Base-by-base conservation (phyloP, 1,139 yeast species). In the Petasospora rhodanensis region DNA sequence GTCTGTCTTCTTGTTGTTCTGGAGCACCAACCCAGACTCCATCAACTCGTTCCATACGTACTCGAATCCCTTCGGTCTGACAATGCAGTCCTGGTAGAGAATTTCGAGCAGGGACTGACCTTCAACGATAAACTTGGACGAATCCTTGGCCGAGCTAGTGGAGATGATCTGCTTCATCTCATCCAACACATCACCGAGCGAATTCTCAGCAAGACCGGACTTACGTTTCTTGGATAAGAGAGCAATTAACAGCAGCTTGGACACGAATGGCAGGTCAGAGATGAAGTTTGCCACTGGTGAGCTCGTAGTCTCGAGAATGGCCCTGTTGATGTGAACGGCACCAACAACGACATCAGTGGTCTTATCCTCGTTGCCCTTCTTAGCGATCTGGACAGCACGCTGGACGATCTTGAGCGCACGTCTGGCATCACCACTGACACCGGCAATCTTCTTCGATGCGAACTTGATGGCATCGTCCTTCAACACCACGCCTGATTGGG, bases 341-440 rank as follows among this genome's bases (percentile, higher is more conserved):
- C 74, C 73, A 6, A 87, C 91, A 4, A 68, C 61, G 6, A 23
- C 26, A n/a, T n/a, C n/a, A n/a, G n/a, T n/a, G 7, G 17, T 23
- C 26, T 7, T 46, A 4, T 42, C 45, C 10, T 47, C 55, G 4
- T 43, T 48, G 22, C 43, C 78, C 37, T 58, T 58, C 50, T 84
- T 94, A 0, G 96, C 96, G 24, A 89, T 66, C 54, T 87, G 96
- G 7, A 89, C 84, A 0, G 97, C 96, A 40, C 97, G 65, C 27
- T 93, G 71, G 53, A 96, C 84, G 12, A 91, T 84, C 39, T 84
- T 84, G 36, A 93, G 64, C 0, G 96, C 97, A 44, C 97, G 68
- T 49, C 99, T 69, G 2, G 97, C 98, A 64, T 91, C 99, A 37
- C 99, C 98, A 56, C 93, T 83, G 5, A 91, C 96, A 61, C 94